A percentile compares a stretch with the other conserved stretches of the same genome.
Evolutionary conservation across 495 filamentous ascomycete genomes (phyloP).

Genomic region (Platismatia glauca): DNA sequence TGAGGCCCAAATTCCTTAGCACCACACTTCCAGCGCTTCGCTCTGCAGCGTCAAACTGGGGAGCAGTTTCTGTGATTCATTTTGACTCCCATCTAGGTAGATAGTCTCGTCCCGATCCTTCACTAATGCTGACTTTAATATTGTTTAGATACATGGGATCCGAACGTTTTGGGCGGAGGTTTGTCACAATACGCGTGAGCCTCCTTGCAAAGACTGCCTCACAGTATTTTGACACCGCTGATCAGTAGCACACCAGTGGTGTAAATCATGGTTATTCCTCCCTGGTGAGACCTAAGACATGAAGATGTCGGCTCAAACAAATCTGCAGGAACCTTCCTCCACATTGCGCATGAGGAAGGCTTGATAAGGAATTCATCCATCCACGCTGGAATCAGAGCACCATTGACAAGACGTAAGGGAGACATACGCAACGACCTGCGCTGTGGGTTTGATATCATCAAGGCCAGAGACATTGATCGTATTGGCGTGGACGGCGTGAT

Average conservation of each 20-base stretch:
- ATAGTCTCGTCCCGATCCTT: not conserved
- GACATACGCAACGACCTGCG: slow-evolving; percentile 41
- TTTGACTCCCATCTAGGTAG: slow-evolving; percentile 32
- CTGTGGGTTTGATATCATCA: slow-evolving; percentile 43
- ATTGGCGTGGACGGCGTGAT: slow-evolving; percentile 33
- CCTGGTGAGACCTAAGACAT: not conserved
- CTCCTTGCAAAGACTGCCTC: not conserved
- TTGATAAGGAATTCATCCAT: slow-evolving; percentile 40
- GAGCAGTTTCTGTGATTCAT: slow-evolving; percentile 44
- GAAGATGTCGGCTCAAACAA: not conserved
- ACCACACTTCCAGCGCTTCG: slow-evolving; percentile 42
- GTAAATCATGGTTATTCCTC: slow-evolving; percentile 37
- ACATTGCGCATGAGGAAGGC: slow-evolving; percentile 46
- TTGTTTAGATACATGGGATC: slow-evolving; percentile 9
- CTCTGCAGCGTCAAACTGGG: slow-evolving; percentile 37
- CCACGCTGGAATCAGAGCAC: slow-evolving; percentile 43
- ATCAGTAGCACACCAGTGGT: slow-evolving; percentile 21
- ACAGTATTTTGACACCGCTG: not conserved
- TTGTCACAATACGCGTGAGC: slow-evolving; percentile 4
- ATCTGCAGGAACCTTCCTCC: slow-evolving; percentile 35
- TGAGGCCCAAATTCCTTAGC: not conserved
- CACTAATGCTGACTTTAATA: not conserved
- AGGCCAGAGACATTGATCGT: slow-evolving; percentile 42
- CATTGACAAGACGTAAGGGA: slow-evolving; percentile 33
- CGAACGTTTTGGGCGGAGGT: slow-evolving; percentile 1